Percentiles rank a stretch among this genome's conserved stretches.
These are phyloP conservation scores for Paxillus rubicundulus DNA, from an alignment of 768 basidiomycete species.

Conservation along the genomic window DNA sequence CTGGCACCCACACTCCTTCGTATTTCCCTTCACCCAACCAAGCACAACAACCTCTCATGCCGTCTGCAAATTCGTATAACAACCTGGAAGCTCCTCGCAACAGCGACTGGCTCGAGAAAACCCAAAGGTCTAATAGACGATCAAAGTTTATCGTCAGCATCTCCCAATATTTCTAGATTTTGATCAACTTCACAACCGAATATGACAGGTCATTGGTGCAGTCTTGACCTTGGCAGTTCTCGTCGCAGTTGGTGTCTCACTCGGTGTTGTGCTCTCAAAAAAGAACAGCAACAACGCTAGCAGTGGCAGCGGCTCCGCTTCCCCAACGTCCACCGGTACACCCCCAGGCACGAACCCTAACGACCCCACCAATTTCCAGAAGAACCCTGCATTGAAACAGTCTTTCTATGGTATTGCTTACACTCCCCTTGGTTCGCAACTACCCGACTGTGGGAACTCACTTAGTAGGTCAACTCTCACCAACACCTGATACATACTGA, in stretches of 20 bases:
- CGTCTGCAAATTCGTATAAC: conserved; percentile 28
- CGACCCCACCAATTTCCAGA: conserved; percentile 77
- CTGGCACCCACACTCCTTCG: conserved; percentile 38
- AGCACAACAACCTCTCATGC: conserved; percentile 25
- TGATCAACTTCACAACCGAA: neutral
- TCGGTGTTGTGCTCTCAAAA: conserved; percentile 65
- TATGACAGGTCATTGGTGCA: conserved; percentile 50
- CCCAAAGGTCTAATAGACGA: conserved; percentile 32
- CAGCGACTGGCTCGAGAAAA: conserved; percentile 42
- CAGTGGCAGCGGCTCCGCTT: conserved; percentile 25
- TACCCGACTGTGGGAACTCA: conserved; percentile 65
- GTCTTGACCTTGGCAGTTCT: conserved; percentile 47
- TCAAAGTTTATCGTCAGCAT: conserved; percentile 59
- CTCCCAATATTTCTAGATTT: neutral
- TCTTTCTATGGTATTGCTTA: conserved; percentile 88
- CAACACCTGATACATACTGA: neutral
- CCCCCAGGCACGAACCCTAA: conserved; percentile 41
- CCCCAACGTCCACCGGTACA: conserved; percentile 9
- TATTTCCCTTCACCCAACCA: conserved; percentile 17
- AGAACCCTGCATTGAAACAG: conserved; percentile 64
- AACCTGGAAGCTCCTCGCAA: conserved; percentile 32
- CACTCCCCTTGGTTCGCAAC: conserved; percentile 71
- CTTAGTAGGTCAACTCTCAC: conserved; percentile 28
- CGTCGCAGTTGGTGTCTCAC: conserved; percentile 54
- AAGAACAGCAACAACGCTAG: conserved; percentile 40